Percentiles rank a stretch among this genome's conserved stretches.
Conservation (phyloP, 1,139 yeast genomes). For the Yamadazyma sp. region DNA sequence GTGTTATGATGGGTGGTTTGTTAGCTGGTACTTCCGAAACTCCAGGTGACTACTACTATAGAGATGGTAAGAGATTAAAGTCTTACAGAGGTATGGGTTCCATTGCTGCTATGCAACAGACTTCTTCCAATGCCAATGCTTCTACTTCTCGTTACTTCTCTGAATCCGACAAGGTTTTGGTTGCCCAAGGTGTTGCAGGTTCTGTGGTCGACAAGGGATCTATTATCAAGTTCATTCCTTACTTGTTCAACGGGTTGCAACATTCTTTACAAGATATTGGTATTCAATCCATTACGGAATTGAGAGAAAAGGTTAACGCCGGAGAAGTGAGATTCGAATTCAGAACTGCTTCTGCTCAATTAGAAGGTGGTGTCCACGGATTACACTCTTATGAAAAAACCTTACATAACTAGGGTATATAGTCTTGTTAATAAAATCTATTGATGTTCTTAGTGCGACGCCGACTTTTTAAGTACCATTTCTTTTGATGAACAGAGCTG, state of each 20-base stretch:
- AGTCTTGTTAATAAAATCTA: constrained; percentile 17
- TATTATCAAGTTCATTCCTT: constrained; percentile 88
- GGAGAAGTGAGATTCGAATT: constrained; percentile 91
- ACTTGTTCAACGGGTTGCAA: constrained; percentile 92
- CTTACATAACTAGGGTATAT: constrained; percentile 59
- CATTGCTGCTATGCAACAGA: constrained; percentile 97
- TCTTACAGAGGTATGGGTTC: constrained; percentile 99
- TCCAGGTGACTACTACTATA: constrained; percentile 97
- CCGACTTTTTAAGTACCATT: no score
- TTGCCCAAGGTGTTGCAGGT: constrained; percentile 99
- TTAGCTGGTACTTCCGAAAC: constrained; percentile 98
- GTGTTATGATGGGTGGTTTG: constrained; percentile 99
- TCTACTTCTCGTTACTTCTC: constrained; percentile 98
- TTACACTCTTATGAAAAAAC: constrained; percentile 97
- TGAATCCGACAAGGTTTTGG: constrained; percentile 90
- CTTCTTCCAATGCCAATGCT: constrained; percentile 85
- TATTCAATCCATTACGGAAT: constrained; percentile 60
- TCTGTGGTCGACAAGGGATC: constrained; percentile 97
- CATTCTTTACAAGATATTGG: constrained; percentile 99
- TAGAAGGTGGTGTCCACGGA: constrained; percentile 98
- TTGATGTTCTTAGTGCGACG: constrained; percentile 21
- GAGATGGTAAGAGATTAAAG: constrained; percentile 97
- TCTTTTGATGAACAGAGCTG: not conserved
- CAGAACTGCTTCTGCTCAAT: constrained; percentile 98
- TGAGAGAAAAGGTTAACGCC: constrained; percentile 61